Conservation (phyloP, 1,284 basidiomycete genomes). For the Cryptococcus sp. region DNA sequence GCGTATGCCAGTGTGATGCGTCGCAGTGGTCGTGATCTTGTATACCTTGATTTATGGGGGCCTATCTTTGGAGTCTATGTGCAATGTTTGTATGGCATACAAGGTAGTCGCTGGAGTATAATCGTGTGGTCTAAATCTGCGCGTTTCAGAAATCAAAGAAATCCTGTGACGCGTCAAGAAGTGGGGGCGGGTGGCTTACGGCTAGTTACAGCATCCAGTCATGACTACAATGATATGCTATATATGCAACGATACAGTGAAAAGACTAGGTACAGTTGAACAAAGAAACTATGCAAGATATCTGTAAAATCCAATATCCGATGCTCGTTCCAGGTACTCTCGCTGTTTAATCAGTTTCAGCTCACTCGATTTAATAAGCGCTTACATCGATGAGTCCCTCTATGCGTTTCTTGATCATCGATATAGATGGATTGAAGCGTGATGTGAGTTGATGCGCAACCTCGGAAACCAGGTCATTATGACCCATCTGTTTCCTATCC, state of each 20-base stretch:
- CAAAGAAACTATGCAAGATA: conserved; percentile 36
- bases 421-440: conserved; percentile 81
- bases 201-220: too few relatives aligned
- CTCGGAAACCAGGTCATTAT: conserved; percentile 87
- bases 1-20: too few relatives aligned
- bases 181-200: too few relatives aligned
- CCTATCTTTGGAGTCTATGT: neutral
- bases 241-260: too few relatives aligned
- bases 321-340: conserved; percentile 45
- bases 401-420: conserved; percentile 88
- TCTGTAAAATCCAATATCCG: conserved; percentile 41
- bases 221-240: too few relatives aligned
- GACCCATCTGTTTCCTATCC: conserved; percentile 80
- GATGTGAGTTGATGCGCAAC: conserved; percentile 77
- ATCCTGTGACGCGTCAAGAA: neutral
- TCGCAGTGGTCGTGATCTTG: too few relatives aligned
- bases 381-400: conserved; percentile 88
- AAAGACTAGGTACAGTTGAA: too few relatives aligned
- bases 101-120: too few relatives aligned
- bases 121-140: neutral
- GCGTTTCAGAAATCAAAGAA: neutral
- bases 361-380: neutral
- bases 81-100: too few relatives aligned
- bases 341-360: conserved; percentile 26
- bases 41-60: neutral